Evolutionary conservation across 495 filamentous ascomycete species (phyloP), one percentile per base, ranked within the genome.

Genomic region (Neurospora sp.): DNA sequence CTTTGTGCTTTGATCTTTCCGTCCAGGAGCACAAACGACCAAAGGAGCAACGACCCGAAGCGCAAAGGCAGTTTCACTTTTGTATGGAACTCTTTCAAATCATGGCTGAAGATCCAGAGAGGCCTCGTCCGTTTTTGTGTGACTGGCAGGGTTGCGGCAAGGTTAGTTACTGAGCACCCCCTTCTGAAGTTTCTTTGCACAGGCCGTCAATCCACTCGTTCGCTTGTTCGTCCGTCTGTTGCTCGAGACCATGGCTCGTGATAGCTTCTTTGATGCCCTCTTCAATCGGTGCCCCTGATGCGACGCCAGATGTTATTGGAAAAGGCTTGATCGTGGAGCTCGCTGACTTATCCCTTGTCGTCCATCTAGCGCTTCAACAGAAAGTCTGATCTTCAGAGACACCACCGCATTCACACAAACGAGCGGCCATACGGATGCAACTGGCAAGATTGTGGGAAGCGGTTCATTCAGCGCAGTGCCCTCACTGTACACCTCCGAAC

Each of bases 341-440:
- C 3, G 31, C 54, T 66, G 12, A 66, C 54, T 16, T 62, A 35
- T 16, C 11, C 14, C 27, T 35, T 37, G 27, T 5, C 27, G 27
- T 66, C 27, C 54, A 35, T 35, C 12, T 35, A 96, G 93, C 92
- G 91, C 74, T 97, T 97, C 88, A 96, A 95, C 86, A 90, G 93
- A 83, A 97, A 96, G 81, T 97, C 93, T 10, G 93, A 97, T 83
- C 87, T 97, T 71, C 92, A 93, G 81, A 88, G 93, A 78, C 93
- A 97, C 81, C 92, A 92, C 80, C 89, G 93, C 69, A 97, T 97
- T 79, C 93, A 97, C 78, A 97, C 93, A 76, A 94, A 95, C 80
- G 93, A 96, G 78, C 86, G 93, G 70, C 93, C 93, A 39, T 96
- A 94, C 78, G 85, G 88, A 69, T 96, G 93, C 82, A 86, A 83